Evolutionary conservation across 2,329 filamentous ascomycete species (phyloP).

Genomic region (Ophiostoma tasmaniense): DNA sequence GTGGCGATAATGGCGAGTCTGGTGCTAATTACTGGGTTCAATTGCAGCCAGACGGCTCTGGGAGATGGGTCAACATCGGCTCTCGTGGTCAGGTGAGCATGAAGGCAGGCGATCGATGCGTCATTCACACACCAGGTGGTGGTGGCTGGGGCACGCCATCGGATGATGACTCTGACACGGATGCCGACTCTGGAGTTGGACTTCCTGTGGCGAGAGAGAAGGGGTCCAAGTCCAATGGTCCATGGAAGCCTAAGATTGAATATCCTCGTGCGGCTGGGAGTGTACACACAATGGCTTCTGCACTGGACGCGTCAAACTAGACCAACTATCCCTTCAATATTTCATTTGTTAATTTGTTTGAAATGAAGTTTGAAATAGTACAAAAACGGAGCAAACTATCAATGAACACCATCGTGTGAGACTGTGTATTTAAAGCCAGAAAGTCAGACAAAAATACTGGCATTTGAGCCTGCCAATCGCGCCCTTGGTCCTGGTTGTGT

Average conservation of each 20-base stretch:
- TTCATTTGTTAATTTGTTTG: neutral
- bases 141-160: constrained; percentile 46
- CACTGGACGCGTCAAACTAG: neutral
- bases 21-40: constrained; percentile 20
- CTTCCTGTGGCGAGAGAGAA: neutral
- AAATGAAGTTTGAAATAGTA: too few species aligned
- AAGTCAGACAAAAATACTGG: too few species aligned
- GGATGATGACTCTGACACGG: neutral
- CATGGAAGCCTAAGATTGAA: neutral
- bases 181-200: neutral
- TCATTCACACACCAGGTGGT: constrained; percentile 53
- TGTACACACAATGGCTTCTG: neutral
- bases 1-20: constrained; percentile 24
- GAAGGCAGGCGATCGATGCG: constrained; percentile 50
- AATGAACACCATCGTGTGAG: too few species aligned
- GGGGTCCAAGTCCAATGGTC: neutral
- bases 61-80: constrained; percentile 41
- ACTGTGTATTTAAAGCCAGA: too few species aligned
- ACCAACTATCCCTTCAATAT: neutral
- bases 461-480: too few species aligned
- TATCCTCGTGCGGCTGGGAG: neutral
- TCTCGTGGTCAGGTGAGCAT: constrained; percentile 53
- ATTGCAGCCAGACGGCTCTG: constrained; percentile 9
- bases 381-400: too few species aligned
- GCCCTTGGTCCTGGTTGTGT: too few species aligned